Percentiles rank a stretch among this genome's conserved stretches.
Conservation (phyloP, 768 basidiomycete genomes). For the Suillus subaureus region DNA sequence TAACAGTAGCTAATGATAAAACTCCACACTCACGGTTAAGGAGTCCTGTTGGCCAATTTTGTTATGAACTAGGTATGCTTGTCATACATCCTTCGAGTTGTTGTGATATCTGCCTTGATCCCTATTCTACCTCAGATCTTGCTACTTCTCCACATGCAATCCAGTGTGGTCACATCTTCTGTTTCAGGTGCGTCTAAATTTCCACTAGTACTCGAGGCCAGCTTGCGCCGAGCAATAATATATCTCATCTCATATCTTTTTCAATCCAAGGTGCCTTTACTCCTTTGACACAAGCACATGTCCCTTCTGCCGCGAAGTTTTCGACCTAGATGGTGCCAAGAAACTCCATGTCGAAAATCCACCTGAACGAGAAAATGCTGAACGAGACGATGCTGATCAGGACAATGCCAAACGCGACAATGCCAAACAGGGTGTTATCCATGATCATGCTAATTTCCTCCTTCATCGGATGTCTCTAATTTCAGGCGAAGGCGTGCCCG, state of each 20-base stretch:
- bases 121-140: conserved; percentile 50
- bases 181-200: conserved; percentile 53
- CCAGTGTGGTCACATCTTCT: conserved; percentile 79
- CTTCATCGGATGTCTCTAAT: conserved; percentile 38
- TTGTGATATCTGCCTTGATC: conserved; percentile 77
- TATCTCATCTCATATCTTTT: background rate
- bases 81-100: conserved; percentile 68
- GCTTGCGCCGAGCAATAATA: background rate
- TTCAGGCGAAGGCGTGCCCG: conserved; percentile 33
- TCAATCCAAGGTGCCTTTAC: conserved; percentile 54
- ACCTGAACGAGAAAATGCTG: conserved; percentile 25
- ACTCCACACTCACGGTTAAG: background rate
- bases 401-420: conserved; percentile 34
- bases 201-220: conserved; percentile 12
- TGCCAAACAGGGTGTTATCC: conserved; percentile 42
- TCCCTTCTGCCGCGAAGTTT: conserved; percentile 67
- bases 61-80: conserved; percentile 48
- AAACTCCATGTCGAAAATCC: conserved; percentile 62
- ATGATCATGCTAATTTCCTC: conserved; percentile 37
- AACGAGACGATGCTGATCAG: conserved; percentile 31
- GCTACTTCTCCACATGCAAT: conserved; percentile 66
- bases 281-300: conserved; percentile 54
- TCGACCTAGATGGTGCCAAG: conserved; percentile 56
- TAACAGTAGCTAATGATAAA: background rate
- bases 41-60: background rate